phyloP scores from a whole-genome alignment of 31 red algal species.

The Bonnemaisonia californica region DNA sequence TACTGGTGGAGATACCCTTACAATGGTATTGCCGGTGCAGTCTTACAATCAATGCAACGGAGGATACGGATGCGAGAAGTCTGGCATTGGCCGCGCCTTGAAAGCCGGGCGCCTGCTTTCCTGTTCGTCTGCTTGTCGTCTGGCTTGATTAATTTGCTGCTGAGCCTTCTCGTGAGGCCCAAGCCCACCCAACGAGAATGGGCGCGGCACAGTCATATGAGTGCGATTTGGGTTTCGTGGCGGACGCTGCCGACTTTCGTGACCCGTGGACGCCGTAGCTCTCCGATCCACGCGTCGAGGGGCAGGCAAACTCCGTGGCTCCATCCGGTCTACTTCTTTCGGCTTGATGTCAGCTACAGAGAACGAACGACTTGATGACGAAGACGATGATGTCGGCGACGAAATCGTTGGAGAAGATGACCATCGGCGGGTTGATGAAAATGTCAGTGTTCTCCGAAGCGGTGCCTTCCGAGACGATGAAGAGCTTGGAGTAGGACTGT shows the following conservation, averaged over 20 bases:
- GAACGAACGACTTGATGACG: neutral
- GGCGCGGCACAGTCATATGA: conserved; percentile 41
- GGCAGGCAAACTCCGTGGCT: neutral
- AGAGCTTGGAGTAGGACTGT: neutral
- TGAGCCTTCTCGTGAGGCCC: conserved; percentile 46
- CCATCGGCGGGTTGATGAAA: neutral
- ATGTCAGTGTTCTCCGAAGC: neutral
- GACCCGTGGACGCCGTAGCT: neutral
- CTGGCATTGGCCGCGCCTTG: conserved; percentile 60
- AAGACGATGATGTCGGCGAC: neutral
- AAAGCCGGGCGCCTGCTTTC: conserved; percentile 36
- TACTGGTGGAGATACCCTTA: no score
- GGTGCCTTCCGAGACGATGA: neutral
- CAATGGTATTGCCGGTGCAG: no score
- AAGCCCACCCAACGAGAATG: conserved; percentile 35
- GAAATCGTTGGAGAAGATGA: neutral
- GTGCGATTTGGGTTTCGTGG: conserved; percentile 20
- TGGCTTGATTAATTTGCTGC: conserved; percentile 46
- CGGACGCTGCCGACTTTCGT: conserved; percentile 17
- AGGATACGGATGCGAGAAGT: conserved; percentile 47
- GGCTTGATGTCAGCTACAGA: neutral
- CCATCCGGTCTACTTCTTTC: neutral
- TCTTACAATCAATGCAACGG: conserved; percentile 1
- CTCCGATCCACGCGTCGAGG: neutral
- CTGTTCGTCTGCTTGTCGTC: conserved; percentile 33